Evolutionary conservation across 108 stramenopile species (phyloP), one percentile per base, ranked within the genome.

Genomic region (Bacterosira constricta): DNA sequence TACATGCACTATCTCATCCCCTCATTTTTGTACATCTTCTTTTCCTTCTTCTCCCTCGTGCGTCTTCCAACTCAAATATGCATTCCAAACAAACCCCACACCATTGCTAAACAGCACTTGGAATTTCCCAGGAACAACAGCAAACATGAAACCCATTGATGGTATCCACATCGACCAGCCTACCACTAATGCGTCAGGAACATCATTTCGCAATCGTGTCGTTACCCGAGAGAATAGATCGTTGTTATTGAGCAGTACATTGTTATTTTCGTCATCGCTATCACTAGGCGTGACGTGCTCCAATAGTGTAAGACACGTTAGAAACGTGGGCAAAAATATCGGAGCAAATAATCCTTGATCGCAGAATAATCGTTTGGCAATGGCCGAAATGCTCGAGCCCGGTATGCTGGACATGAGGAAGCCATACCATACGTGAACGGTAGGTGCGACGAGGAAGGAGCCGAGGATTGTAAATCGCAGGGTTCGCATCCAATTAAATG

Each of bases 131-230:
- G 96, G 91, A 1, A 94, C 84, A 42, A 79, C 52, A 17, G 72
- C 57, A 83, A 95, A 94, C 65, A 93, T 97, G 41, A 93, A 44
- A 13, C 71, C 56, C 81, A 82, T 83, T 1, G 88, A 90, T 26
- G 96, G 96, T 45, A 92, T 78, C 92, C 92, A 97, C 41, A 95
- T 73, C 26, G 73, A 66, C 90, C 91, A 91, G 51, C 91, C 91
- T 25, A 91, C 85, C 3, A 87, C 31, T 27, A 94, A 50, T 4
- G 88, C 68, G 1, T 66, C 66, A 1, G 89, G 89, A 18, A 58
- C 66, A 5, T 76, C 80, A 18, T 75, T 66, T 11, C 35, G 26
- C 36, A 92, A 35, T 30, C 81, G 42, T 17, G 35, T 26, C 12
- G 42, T 38, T 13, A 77, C 57, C n/a, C 49, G 77, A 12, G 62